Evolutionary conservation across 352 stramenopile genomes (phyloP).

Genomic region (Elongisporangium undulatum): DNA sequence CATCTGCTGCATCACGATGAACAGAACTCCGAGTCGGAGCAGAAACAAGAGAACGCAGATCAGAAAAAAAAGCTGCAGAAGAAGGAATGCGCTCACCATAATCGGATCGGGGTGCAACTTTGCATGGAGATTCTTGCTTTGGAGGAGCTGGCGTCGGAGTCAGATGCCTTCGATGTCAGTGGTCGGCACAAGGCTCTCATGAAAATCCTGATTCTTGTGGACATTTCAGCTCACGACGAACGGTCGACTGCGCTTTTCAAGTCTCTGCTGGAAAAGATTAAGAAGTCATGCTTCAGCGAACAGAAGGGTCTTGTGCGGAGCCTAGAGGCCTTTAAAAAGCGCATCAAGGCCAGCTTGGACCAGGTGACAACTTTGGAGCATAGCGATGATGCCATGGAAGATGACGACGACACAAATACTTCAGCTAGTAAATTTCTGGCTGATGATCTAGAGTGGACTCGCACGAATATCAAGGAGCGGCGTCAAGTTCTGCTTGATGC

Average conservation of each 20-base stretch:
- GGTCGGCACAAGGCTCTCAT: conserved; percentile 50
- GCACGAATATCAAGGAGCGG: conserved; percentile 39
- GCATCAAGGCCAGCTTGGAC: conserved; percentile 25
- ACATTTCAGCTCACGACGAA: conserved; percentile 41
- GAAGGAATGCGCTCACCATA: conserved; percentile 60
- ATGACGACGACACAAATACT: conserved; percentile 12
- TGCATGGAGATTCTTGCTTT: conserved; percentile 66
- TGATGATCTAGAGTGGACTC: conserved; percentile 50
- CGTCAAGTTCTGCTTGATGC: conserved; percentile 24
- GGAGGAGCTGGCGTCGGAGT: conserved; percentile 28
- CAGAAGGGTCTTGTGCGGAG: conserved; percentile 42
- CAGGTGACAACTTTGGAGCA: not conserved
- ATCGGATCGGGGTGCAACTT: conserved; percentile 66
- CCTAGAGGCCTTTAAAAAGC: conserved; percentile 39
- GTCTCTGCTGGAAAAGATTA: conserved; percentile 42
- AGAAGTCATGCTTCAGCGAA: conserved; percentile 28
- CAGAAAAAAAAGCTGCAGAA: conserved; percentile 3
- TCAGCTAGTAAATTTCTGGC: conserved; percentile 17
- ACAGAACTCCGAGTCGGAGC: conserved; percentile 16
- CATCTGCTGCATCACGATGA: conserved; percentile 56
- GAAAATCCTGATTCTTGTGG: conserved; percentile 43
- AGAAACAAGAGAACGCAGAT: conserved; percentile 17
- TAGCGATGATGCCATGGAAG: conserved; percentile 8
- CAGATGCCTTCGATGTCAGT: conserved; percentile 21
- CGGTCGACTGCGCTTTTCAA: conserved; percentile 54